Evolutionary conservation across 176 grass and related monocot genomes (phyloP), one percentile per base, ranked within the genome.

Genomic region (Avena sativa): DNA sequence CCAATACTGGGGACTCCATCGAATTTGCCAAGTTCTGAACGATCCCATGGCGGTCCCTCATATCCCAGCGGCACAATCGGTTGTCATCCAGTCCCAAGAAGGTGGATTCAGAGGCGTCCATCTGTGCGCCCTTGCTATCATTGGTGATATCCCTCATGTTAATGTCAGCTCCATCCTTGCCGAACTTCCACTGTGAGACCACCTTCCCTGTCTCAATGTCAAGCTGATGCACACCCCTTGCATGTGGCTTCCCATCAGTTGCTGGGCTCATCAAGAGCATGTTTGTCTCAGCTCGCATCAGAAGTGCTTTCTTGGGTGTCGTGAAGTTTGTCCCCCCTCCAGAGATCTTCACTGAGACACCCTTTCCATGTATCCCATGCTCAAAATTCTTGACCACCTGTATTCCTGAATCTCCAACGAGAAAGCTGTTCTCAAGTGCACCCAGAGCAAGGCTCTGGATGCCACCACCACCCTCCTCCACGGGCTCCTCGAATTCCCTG

Each of bases 181-280:
- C 97, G 10, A 99, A 99, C 23, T 90, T 99, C 97, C 97, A 99
- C 49, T 94, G 84, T 0, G 97, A 91, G 0, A 99, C 94, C 25
- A 99, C 70, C 76, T 90, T 99, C 53, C 95, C 95, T 0, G 93
- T 95, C 87, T 98, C 95, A 25, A 98, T 98, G 49, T 98, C 95
- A 2, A 95, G 72, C 1, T 97, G 95, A 44, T 95, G 87, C 2
- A 98, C 91, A 7, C 95, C 95, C n/a, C 89, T 91, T 0, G 89
- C 82, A 64, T 94, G 89, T 8, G 97, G 93, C 66, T 96, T 98
- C 19, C 96, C 96, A 64, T 91, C 92, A 32, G 91, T 92, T n/a
- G 89, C 96, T n/a, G 96, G 97, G 87, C 89, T 93, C 97, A 99
- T 96, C 52, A 99, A 61, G 17, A 99, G 62, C 97, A 99, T 99